A percentile compares a stretch with the other conserved stretches of the same genome.
Conservation (phyloP, 495 filamentous ascomycete genomes). For the Talaromyces borbonicus region DNA sequence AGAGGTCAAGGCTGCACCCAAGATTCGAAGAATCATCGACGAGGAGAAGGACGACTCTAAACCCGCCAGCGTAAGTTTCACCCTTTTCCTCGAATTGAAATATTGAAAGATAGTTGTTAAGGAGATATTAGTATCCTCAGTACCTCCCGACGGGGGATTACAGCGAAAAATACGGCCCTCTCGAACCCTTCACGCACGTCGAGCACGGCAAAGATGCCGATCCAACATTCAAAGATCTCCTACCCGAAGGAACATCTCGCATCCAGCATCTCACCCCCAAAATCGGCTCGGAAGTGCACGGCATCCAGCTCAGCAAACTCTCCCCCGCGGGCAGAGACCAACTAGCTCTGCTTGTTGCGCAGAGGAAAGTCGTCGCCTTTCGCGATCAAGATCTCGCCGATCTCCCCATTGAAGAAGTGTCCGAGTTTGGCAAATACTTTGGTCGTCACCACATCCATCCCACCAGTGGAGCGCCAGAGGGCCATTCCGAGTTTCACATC, state of each 20-base stretch:
- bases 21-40: constrained; percentile 16
- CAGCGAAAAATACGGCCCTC: constrained; percentile 42
- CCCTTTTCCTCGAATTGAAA: neutral
- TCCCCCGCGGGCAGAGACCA: constrained; percentile 63
- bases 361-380: constrained; percentile 75
- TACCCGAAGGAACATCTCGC: constrained; percentile 34
- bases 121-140: constrained; percentile 13
- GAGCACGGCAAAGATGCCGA: constrained; percentile 71
- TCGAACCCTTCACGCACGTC: constrained; percentile 58
- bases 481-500: constrained; percentile 65
- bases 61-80: constrained; percentile 17
- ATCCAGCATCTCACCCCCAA: constrained; percentile 56
- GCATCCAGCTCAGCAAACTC: constrained; percentile 64
- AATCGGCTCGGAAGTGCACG: constrained; percentile 67
- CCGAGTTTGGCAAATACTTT: constrained; percentile 70
- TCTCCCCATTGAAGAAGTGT: constrained; percentile 56
- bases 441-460: constrained; percentile 79
- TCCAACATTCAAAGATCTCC: constrained; percentile 54
- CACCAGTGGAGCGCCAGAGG: constrained; percentile 59
- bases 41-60: constrained; percentile 20
- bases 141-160: constrained; percentile 20
- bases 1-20: constrained; percentile 6
- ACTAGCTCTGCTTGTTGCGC: constrained; percentile 66
- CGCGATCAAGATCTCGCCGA: constrained; percentile 69
- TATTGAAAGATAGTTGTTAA: neutral